Percentiles rank a stretch among this genome's conserved stretches.
Conservation (phyloP, 2,329 filamentous ascomycete species). For the Neurospora sp. region DNA sequence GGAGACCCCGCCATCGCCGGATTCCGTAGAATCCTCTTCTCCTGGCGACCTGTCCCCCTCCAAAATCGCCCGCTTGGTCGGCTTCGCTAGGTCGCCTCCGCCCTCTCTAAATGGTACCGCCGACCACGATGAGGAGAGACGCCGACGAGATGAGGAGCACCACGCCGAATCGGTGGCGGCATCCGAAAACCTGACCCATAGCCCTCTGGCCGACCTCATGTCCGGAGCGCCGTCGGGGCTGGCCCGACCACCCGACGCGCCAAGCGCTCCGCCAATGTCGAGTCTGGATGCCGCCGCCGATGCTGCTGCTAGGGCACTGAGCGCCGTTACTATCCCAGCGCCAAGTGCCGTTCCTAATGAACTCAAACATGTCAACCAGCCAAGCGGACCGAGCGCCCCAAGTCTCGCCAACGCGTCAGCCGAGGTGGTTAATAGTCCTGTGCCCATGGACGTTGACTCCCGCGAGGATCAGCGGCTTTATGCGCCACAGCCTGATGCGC, state of each 20-base stretch:
- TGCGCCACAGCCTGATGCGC: conserved; percentile 31
- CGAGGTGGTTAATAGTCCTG: conserved; percentile 39
- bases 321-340: conserved; percentile 21
- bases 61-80: conserved; percentile 42
- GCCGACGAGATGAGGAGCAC: conserved; percentile 36
- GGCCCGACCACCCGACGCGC: conserved; percentile 45
- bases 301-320: conserved; percentile 27
- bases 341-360: conserved; percentile 26
- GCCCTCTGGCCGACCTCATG: conserved; percentile 43
- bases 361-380: conserved; percentile 33
- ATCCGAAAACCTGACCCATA: conserved; percentile 43
- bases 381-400: conserved; percentile 29
- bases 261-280: conserved; percentile 17
- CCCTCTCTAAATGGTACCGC: conserved; percentile 41
- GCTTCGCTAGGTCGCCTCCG: conserved; percentile 31
- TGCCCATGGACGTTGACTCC: conserved; percentile 44
- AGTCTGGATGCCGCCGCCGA: conserved; percentile 34
- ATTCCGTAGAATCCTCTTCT: conserved; percentile 18
- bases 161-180: background rate
- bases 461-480: conserved; percentile 27
- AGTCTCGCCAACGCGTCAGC: conserved; percentile 30
- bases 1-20: conserved; percentile 32
- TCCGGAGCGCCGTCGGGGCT: conserved; percentile 41
- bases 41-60: conserved; percentile 37
- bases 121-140: conserved; percentile 43